Conservation (phyloP, 202 grass and related monocot species). For the Zizania palustris region DNA sequence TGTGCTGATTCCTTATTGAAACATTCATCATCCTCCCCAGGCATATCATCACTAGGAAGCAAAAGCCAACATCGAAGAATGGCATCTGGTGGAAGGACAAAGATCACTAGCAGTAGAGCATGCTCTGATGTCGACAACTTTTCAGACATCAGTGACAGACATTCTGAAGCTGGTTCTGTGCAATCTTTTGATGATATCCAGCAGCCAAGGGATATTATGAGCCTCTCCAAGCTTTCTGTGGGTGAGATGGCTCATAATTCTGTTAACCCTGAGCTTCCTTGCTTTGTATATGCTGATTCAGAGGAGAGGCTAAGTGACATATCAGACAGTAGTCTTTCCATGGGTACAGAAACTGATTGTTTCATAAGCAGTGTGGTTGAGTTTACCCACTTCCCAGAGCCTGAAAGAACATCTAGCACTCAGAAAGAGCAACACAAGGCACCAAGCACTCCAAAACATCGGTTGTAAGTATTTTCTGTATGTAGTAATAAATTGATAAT, state of each 20-base stretch:
- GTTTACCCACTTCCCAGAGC: constrained; percentile 52
- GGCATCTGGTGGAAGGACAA: constrained; percentile 44
- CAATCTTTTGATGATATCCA: constrained; percentile 58
- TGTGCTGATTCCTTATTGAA: constrained; percentile 53
- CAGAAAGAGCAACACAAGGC: constrained; percentile 44
- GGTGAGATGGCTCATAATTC: constrained; percentile 38
- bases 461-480: constrained; percentile 56
- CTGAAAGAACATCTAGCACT: constrained; percentile 42
- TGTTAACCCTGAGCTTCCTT: constrained; percentile 47
- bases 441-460: constrained; percentile 49
- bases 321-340: constrained; percentile 78
- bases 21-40: constrained; percentile 76
- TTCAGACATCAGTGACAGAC: constrained; percentile 66
- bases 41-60: constrained; percentile 55
- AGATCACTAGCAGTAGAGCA: constrained; percentile 43
- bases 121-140: constrained; percentile 66
- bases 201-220: constrained; percentile 43
- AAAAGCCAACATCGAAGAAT: constrained; percentile 50
- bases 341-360: constrained; percentile 81
- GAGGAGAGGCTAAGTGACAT: constrained; percentile 84
- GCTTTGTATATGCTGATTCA: constrained; percentile 59
- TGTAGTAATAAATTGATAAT: not conserved
- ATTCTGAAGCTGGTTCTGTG: constrained; percentile 73
- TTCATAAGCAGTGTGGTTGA: constrained; percentile 64
- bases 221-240: constrained; percentile 34